Evolutionary conservation across 1,139 yeast species (phyloP), one percentile per base, ranked within the genome.

Genomic region (Neolecta irregularis): DNA sequence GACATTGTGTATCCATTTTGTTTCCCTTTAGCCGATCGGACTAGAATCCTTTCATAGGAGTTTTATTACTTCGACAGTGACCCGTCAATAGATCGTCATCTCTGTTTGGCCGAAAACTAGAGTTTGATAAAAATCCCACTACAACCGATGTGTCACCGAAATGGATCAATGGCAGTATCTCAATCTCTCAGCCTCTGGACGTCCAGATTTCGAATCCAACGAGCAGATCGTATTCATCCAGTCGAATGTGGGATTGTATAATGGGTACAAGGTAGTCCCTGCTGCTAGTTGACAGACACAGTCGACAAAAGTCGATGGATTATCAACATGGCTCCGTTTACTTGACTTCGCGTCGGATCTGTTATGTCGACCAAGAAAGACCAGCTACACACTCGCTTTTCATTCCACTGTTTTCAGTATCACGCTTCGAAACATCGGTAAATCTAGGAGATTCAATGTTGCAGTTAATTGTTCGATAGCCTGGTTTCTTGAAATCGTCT

Each of bases 241-340:
- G 35, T 42, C 42, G 35, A 45, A 47, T 28, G 53, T 56, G 15
- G 58, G 58, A 2, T 42, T 58, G 16, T 57, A 58, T 39, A 55
- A 52, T 25, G 59, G 55, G 48, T 50, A 24, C 30, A n/a, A n/a
- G n/a, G 24, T 19, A 26, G 18, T 7, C 18, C 20, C 24, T 9
- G 28, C 9, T 19, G 5, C 22, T 16, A 21, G 34, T 24, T 24
- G 20, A 23, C 9, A 8, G 7, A 15, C 21, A 73, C 47, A 88
- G 83, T 16, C 69, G 69, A 40, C 61, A 61, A 46, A 79, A 79
- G 56, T 67, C 79, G 15, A 37, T 58, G 2, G 61, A 67, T 22
- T 69, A 74, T 40, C 93, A 80, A 50, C 59, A 66, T 43, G 96
- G 96, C 1, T 60, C 93, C 26, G 50, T 78, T 0, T 85, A 83